A percentile compares a stretch with the other conserved stretches of the same genome.
phyloP scores from a whole-genome alignment of 257 asterid genomes.

The Nicotiana tomentosiformis region DNA sequence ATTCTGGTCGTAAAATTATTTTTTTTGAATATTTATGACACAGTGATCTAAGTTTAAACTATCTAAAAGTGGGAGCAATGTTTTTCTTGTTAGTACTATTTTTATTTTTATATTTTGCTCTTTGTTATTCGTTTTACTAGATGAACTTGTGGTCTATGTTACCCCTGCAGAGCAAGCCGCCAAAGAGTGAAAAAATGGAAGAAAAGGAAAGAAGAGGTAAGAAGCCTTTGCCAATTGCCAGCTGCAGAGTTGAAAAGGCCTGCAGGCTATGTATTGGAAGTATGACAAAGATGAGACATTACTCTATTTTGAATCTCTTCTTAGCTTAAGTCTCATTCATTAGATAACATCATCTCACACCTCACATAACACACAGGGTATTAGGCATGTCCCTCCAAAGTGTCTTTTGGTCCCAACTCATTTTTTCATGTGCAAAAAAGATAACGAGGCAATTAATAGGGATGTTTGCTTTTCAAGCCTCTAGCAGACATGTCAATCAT shows the following conservation, averaged over 20 bases:
- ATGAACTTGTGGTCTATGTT: background rate
- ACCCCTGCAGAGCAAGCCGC: background rate
- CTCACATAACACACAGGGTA: background rate
- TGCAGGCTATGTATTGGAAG: background rate
- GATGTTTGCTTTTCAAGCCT: conserved; percentile 6
- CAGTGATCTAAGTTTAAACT: too few species aligned
- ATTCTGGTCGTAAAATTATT: too few species aligned
- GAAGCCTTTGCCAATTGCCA: conserved; percentile 1
- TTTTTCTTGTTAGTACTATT: too few species aligned
- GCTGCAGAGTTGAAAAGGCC: conserved; percentile 11
- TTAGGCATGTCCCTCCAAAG: background rate
- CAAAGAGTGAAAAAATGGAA: background rate
- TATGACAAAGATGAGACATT: conserved; percentile 6
- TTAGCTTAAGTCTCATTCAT: background rate
- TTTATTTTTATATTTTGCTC: background rate
- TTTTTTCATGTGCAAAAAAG: conserved; percentile 9
- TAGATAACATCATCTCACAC: background rate
- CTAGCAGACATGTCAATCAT: conserved; percentile 26
- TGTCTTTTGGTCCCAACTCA: conserved; percentile 11
- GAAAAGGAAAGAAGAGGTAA: background rate
- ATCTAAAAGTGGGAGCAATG: too few species aligned
- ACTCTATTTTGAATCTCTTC: background rate
- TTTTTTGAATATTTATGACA: too few species aligned
- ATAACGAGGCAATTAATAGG: background rate
- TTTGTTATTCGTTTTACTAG: background rate